A percentile compares a stretch with the other conserved stretches of the same genome.
Evolutionary conservation across 768 basidiomycete species (phyloP).

Genomic region (Agaricus subrufescens): DNA sequence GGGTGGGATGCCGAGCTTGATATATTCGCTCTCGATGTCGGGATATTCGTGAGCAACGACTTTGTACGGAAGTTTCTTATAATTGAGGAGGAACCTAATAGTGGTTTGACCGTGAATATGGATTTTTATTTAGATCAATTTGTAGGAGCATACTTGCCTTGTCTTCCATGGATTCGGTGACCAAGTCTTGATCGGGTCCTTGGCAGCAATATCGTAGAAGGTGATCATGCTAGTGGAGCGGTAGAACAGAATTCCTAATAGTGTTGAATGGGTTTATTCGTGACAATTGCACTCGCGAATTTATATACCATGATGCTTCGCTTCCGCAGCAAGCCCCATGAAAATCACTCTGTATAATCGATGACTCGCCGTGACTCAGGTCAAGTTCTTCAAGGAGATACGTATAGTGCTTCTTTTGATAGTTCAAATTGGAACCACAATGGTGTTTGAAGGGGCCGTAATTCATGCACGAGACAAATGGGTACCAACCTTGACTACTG

Average conservation of each 20-base stretch:
- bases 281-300: too few species aligned
- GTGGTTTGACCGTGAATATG: not conserved
- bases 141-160: not conserved
- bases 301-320: too few species aligned
- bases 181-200: not conserved
- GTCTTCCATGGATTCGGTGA: slow-evolving; percentile 8
- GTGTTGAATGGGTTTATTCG: not conserved
- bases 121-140: not conserved
- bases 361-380: too few species aligned
- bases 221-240: slow-evolving; percentile 10
- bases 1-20: slow-evolving; percentile 25
- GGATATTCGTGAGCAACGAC: slow-evolving; percentile 40
- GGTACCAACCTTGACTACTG: too few species aligned
- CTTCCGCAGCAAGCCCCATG: too few species aligned
- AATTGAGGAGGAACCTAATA: slow-evolving; percentile 6
- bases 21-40: slow-evolving; percentile 27
- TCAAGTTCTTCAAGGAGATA: too few species aligned
- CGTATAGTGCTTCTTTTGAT: too few species aligned
- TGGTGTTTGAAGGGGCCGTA: too few species aligned
- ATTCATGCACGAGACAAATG: too few species aligned
- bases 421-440: too few species aligned
- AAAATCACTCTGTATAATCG: too few species aligned
- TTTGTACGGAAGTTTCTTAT: slow-evolving; percentile 17
- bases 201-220: slow-evolving; percentile 9
- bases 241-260: too few species aligned